Base-by-base conservation (phyloP, 176 grass and related monocot genomes). In the Puccinellia tenuiflora region DNA sequence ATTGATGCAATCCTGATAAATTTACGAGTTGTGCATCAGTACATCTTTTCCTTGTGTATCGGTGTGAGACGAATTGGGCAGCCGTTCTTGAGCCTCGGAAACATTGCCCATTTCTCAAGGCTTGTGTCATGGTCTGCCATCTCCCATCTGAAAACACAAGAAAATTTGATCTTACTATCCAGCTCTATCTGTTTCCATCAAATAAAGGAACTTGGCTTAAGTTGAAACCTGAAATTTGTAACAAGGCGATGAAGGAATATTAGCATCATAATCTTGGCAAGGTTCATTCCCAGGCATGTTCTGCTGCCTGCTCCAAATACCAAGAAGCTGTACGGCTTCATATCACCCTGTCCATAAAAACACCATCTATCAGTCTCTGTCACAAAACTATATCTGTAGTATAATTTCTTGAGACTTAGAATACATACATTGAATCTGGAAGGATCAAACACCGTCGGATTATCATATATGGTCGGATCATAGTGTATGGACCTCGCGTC, bases 181-280 rank as follows among this genome's bases (percentile, higher is more conserved):
- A 74, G 26, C 26, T 21, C 28, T 51, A 20, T 10, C 45, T 51
- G 15, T 51, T 21, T 74, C 25, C 16, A 74, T 33, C 17, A 31
- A 51, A 21, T 20, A 33, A 73, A 73, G 43, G 20, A 30, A 50
- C 14, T 31, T 50, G 26, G 25, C 17, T 48, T 10, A 30, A 21
- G 1, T 33, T 51, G 24, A 15, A 66, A 93, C 94, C 91, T 97
- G 45, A 87, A 93, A 60, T 73, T 94, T 17, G 90, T 98, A 24
- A 98, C 79, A 60, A 98, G 79, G 17, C 87, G 83, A 39, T 98
- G 92, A 15, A 98, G 85, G 17, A 98, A 95, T 70, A 97, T 90
- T 29, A 97, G 86, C 95, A 97, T 97, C 95, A 97, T 97, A 33
- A 86, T 88, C 69, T 89, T 98, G 40, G 92, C 96, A 24, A 90